These are phyloP conservation scores for Phoma sp. DNA, from an alignment of 2,329 filamentous ascomycete genomes.

Conservation along the genomic window DNA sequence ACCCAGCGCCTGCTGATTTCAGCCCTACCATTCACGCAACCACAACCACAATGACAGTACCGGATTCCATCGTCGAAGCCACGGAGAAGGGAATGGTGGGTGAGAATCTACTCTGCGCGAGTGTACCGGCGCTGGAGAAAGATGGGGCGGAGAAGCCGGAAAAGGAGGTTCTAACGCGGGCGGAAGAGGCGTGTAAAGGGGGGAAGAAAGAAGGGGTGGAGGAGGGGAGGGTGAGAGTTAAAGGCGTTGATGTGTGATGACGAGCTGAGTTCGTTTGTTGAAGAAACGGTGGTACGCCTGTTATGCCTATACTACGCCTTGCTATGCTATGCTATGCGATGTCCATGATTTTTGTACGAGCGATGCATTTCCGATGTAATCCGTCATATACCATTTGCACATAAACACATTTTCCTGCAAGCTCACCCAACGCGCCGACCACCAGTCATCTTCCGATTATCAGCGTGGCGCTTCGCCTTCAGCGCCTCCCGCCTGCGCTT, in stretches of 20 bases:
- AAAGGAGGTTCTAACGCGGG: constrained; percentile 15
- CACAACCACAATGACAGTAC: constrained; percentile 3
- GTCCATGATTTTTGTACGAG: too few relatives aligned
- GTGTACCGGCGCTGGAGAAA: not conserved
- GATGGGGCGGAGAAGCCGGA: not conserved
- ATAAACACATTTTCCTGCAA: not conserved
- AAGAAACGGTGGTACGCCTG: not conserved
- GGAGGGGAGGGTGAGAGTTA: constrained; percentile 25
- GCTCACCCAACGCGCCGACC: constrained; percentile 16
- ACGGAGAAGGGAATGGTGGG: constrained; percentile 35
- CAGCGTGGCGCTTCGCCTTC: constrained; percentile 66
- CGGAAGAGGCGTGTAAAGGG: constrained; percentile 17
- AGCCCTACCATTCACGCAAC: too few relatives aligned
- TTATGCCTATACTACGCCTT: not conserved
- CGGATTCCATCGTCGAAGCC: constrained; percentile 27
- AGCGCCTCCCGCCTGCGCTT: constrained; percentile 65
- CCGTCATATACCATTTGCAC: not conserved
- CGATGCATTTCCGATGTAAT: too few relatives aligned
- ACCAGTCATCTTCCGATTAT: constrained; percentile 60
- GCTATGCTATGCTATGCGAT: not conserved
- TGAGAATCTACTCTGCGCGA: constrained; percentile 24
- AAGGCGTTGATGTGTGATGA: constrained; percentile 24
- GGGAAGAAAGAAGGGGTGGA: constrained; percentile 7
- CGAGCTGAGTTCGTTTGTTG: not conserved
- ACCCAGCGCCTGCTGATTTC: too few relatives aligned